Base-by-base conservation (phyloP, 1,284 basidiomycete species). In the Fistulinella cinereoalba region DNA sequence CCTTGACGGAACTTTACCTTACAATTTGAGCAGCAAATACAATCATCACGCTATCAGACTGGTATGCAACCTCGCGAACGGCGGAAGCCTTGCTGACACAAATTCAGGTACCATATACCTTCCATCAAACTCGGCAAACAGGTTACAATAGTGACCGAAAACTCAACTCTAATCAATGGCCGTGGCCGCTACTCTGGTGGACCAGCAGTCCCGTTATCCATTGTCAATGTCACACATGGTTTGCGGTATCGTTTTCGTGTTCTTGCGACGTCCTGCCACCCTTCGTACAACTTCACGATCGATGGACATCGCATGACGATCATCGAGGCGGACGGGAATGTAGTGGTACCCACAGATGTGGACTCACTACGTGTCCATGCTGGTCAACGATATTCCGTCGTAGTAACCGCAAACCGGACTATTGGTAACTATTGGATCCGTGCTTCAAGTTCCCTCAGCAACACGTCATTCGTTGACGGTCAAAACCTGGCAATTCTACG, bases 281-380 rank as follows among this genome's bases (percentile, higher is more conserved):
- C 60, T 0, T 60, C 47, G 25, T 73, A 60, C 53, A 53, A 46
- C 8, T 70, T 71, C 57, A 64, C 66, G 4, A 70, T 74, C n/a
- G 66, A 72, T 34, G 56, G 56, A 25, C 72, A 74, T 41, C 54
- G 50, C 6, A 55, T 74, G 57, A 71, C 68, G 6, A 56, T 76
- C 51, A 71, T 77, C 52, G 66, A 78, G 57, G 75, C 60, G 0
- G 79, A 80, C 40, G 73, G 77, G 7, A 56, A 61, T 8, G 70
- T 67, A 46, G 62, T 65, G 6, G 28, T 66, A n/a, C 74, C 73
- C 3, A 54, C 71, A 21, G 47, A 52, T 1, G 69, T 75, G 0
- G 71, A 76, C 40, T 65, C 55, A 1, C 53, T 75, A 15, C 51
- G 54, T 6, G 63, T 75, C 13, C 67, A 64, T 37, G 60, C 67